A percentile compares a stretch with the other conserved stretches of the same genome.
These are phyloP conservation scores for Adansonia rubrostipa DNA, from an alignment of 441 rosid species.

Conservation along the genomic window DNA sequence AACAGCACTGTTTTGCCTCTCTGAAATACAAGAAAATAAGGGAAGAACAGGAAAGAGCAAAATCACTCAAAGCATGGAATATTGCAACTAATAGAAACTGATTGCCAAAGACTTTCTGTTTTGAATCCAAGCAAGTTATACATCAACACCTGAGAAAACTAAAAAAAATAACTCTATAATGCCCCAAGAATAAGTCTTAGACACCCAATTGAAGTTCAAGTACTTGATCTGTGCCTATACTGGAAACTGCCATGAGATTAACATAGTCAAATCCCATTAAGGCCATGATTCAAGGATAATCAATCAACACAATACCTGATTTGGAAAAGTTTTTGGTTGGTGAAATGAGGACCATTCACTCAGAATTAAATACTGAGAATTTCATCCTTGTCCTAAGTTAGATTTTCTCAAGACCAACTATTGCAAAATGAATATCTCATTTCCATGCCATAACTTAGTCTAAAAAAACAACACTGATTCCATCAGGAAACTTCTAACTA, in stretches of 20 bases:
- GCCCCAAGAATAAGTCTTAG: background rate
- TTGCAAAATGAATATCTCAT: background rate
- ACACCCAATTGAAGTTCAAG: background rate
- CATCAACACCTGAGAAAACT: background rate
- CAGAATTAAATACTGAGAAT: background rate
- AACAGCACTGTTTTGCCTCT: conserved; percentile 39
- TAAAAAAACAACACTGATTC: background rate
- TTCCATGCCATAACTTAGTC: background rate
- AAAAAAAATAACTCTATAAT: background rate
- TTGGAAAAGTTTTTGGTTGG: background rate
- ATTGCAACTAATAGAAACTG: background rate
- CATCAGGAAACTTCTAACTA: background rate
- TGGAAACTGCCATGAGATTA: background rate
- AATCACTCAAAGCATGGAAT: conserved; percentile 21
- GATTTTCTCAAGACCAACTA: background rate
- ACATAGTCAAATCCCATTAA: background rate
- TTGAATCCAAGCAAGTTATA: background rate
- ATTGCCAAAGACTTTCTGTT: background rate
- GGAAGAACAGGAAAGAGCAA: background rate
- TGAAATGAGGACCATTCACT: background rate
- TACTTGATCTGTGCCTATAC: background rate
- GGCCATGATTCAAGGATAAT: background rate
- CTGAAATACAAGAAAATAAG: conserved; percentile 39
- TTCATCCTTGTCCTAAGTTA: background rate
- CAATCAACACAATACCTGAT: background rate